Percentiles rank a stretch among this genome's conserved stretches.
These are phyloP conservation scores for Endoconidiophora laricicola DNA, from an alignment of 2,329 filamentous ascomycete genomes.

Conservation along the genomic window DNA sequence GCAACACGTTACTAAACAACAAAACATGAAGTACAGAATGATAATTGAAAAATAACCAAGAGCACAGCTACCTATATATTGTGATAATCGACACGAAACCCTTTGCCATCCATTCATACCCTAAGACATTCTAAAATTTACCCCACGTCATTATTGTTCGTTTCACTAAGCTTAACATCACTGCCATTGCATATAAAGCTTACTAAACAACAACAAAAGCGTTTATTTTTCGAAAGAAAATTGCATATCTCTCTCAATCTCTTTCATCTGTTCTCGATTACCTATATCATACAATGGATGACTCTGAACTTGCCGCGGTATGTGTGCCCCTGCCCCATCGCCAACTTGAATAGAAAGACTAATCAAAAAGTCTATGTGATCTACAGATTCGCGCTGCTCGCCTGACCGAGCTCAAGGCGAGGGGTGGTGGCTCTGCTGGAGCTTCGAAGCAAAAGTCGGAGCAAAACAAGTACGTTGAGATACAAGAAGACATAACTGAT, in stretches of 20 bases:
- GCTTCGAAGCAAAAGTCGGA: constrained; percentile 44
- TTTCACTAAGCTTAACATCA: neutral
- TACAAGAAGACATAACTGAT: neutral
- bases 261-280: neutral
- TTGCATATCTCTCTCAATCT: neutral
- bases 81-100: too few species aligned
- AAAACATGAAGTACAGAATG: too few species aligned
- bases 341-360: neutral
- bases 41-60: too few species aligned
- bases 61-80: too few species aligned
- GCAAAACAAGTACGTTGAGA: constrained; percentile 18
- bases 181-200: neutral
- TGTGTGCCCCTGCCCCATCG: neutral
- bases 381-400: constrained; percentile 78
- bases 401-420: constrained; percentile 78
- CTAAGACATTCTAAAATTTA: constrained; percentile 1
- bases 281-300: constrained; percentile 24
- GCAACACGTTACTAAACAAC: too few species aligned
- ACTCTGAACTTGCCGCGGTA: constrained; percentile 28
- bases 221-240: neutral
- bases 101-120: too few species aligned
- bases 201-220: neutral
- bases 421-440: constrained; percentile 36
- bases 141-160: constrained; percentile 3
- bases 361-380: neutral